A percentile compares a stretch with the other conserved stretches of the same genome.
Evolutionary conservation across 495 filamentous ascomycete species (phyloP).

Genomic region (Parmelia sp.): DNA sequence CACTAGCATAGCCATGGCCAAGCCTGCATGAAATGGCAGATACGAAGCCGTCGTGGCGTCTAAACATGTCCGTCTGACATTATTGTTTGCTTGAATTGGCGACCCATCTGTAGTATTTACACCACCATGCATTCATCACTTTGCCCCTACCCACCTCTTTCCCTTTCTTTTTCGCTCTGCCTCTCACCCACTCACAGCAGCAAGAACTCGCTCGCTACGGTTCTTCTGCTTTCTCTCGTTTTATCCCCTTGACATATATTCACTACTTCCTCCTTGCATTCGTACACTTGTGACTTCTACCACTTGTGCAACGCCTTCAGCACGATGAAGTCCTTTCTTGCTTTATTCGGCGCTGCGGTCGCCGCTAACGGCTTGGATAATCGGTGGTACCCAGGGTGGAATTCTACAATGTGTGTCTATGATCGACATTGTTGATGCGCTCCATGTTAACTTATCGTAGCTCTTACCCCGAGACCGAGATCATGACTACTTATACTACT

Average conservation of each 20-base stretch:
- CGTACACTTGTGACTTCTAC: neutral
- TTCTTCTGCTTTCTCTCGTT: slow-evolving; percentile 18
- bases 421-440: neutral
- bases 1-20: slow-evolving; percentile 8
- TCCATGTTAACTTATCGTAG: neutral
- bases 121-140: slow-evolving; percentile 9
- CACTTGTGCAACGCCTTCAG: slow-evolving; percentile 1
- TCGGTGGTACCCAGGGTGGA: slow-evolving; percentile 12
- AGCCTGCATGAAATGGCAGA: neutral
- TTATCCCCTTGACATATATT: neutral
- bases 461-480: neutral
- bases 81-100: neutral
- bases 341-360: slow-evolving; percentile 15
- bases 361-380: slow-evolving; percentile 17
- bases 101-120: neutral
- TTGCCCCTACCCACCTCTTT: slow-evolving; percentile 10
- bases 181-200: slow-evolving; percentile 1
- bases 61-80: slow-evolving; percentile 9
- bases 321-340: slow-evolving; percentile 18
- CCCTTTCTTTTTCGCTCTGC: slow-evolving; percentile 10
- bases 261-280: neutral
- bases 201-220: slow-evolving; percentile 29
- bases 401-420: slow-evolving; percentile 18
- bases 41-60: neutral
- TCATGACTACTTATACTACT: slow-evolving; percentile 16